These are phyloP conservation scores for Jackrogersella minutella DNA, from an alignment of 495 filamentous ascomycete genomes.

Conservation along the genomic window DNA sequence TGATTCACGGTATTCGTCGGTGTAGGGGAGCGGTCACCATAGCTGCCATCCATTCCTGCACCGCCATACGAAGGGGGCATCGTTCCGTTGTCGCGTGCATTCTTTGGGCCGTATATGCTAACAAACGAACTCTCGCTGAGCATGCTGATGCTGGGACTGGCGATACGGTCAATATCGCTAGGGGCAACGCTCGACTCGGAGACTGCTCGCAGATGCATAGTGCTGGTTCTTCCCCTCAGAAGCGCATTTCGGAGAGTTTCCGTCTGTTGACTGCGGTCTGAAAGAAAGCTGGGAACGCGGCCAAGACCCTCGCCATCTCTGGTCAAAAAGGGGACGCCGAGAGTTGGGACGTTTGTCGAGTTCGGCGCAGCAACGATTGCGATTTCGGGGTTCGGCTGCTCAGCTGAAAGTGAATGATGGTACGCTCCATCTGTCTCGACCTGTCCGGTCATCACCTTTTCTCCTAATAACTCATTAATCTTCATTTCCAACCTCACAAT, in stretches of 20 bases:
- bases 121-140: conserved; percentile 83
- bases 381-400: conserved; percentile 17
- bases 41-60: conserved; percentile 43
- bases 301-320: conserved; percentile 45
- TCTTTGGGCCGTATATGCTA: conserved; percentile 66
- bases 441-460: conserved; percentile 52
- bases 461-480: conserved; percentile 62
- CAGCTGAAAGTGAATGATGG: conserved; percentile 21
- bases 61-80: conserved; percentile 37
- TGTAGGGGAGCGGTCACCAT: conserved; percentile 25
- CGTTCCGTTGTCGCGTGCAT: conserved; percentile 29
- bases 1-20: conserved; percentile 18
- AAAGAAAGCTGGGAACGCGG: conserved; percentile 73
- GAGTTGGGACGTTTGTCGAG: conserved; percentile 4
- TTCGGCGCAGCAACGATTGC: conserved; percentile 30
- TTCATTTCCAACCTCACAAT: conserved; percentile 79
- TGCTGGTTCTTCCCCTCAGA: conserved; percentile 56
- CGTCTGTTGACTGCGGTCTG: conserved; percentile 66
- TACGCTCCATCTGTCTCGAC: conserved; percentile 47
- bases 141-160: conserved; percentile 75
- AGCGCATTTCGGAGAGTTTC: conserved; percentile 73
- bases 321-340: conserved; percentile 19
- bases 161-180: conserved; percentile 48
- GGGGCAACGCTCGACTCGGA: conserved; percentile 49
- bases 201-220: conserved; percentile 50